These are phyloP conservation scores for Arctium minus DNA, from an alignment of 129 eudicot genomes.

Conservation along the genomic window DNA sequence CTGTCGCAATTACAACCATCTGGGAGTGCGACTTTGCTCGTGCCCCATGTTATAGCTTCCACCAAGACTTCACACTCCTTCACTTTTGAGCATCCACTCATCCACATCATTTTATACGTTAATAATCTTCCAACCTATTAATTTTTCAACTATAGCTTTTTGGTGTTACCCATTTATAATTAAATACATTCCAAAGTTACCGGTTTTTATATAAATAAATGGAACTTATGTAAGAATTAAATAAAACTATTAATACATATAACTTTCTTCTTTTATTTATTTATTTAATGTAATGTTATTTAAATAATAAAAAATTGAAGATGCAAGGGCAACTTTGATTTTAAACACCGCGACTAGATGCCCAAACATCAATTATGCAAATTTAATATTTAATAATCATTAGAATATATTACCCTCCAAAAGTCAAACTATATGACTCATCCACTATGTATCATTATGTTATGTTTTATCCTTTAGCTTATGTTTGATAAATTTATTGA, in stretches of 20 bases:
- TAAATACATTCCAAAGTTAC: too few relatives aligned
- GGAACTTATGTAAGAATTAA: too few relatives aligned
- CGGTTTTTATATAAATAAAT: too few relatives aligned
- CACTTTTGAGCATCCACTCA: too few relatives aligned
- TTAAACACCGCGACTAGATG: conserved; percentile 29
- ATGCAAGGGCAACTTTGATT: conserved; percentile 15
- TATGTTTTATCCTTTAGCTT: not conserved
- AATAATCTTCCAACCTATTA: too few relatives aligned
- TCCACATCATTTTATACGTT: too few relatives aligned
- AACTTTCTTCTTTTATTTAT: not conserved
- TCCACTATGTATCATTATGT: conserved; percentile 19
- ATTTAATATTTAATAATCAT: conserved; percentile 17
- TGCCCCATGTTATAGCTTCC: too few relatives aligned
- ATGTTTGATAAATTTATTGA: not conserved
- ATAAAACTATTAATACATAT: too few relatives aligned
- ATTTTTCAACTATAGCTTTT: too few relatives aligned
- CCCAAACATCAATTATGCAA: conserved; percentile 30
- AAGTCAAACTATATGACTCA: conserved; percentile 29
- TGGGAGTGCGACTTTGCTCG: not conserved
- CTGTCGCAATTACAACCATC: not conserved
- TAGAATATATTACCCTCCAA: conserved; percentile 9
- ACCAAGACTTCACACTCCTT: too few relatives aligned
- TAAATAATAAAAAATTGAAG: not conserved
- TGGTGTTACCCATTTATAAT: too few relatives aligned
- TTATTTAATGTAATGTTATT: not conserved